phyloP scores from a whole-genome alignment of 1,139 yeast species.

The Magnusiomyces ingens region DNA sequence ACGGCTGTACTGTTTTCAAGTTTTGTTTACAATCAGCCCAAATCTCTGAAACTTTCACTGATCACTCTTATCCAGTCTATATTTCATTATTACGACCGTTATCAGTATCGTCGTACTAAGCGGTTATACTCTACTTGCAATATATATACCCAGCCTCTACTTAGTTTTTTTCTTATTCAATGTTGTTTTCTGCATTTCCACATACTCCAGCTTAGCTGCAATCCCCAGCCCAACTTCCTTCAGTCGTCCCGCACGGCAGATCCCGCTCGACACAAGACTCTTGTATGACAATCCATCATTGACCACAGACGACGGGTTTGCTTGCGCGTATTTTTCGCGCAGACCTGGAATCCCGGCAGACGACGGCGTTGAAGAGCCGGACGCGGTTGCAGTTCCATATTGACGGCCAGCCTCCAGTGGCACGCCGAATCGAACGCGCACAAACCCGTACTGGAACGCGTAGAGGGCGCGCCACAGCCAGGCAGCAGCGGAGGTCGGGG shows the following conservation, averaged over 20 bases:
- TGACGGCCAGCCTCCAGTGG: not conserved
- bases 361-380: not conserved
- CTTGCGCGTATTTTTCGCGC: too few species aligned
- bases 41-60: too few species aligned
- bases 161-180: too few species aligned
- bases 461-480: conserved; percentile 21
- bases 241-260: conserved; percentile 1
- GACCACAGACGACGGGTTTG: too few species aligned
- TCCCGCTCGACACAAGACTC: not conserved
- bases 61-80: too few species aligned
- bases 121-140: too few species aligned
- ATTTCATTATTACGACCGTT: too few species aligned
- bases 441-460: conserved; percentile 20
- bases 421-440: conserved; percentile 22
- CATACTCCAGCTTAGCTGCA: not conserved
- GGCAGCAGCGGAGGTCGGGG: conserved; percentile 19
- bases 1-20: too few species aligned
- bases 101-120: too few species aligned
- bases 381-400: not conserved
- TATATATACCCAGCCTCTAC: too few species aligned
- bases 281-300: not conserved
- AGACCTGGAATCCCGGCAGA: not conserved
- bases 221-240: conserved; percentile 4
- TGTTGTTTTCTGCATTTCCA: not conserved
- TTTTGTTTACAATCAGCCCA: too few species aligned